phyloP scores from a whole-genome alignment of 345 rosid species.

The Mangifera indica region DNA sequence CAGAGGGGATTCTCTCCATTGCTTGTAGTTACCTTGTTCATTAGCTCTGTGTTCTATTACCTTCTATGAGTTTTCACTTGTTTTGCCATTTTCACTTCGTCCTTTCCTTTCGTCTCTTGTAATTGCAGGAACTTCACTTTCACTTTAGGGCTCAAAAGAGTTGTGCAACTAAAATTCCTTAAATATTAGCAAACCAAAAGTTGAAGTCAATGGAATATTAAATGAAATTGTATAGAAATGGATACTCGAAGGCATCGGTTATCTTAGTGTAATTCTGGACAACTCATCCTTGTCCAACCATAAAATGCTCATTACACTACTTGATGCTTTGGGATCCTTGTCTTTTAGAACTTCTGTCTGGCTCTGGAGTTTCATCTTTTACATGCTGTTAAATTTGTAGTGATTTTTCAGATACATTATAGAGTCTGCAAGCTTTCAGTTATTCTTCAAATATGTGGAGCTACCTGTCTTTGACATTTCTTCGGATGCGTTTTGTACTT shows the following conservation, averaged over 20 bases:
- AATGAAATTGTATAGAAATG: neutral
- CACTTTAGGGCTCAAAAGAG: neutral
- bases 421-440: constrained; percentile 88
- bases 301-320: neutral
- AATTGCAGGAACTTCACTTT: neutral
- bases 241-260: neutral
- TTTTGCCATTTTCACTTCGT: neutral
- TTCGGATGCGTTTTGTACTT: constrained; percentile 96
- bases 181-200: neutral
- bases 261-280: neutral
- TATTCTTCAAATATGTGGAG: constrained; percentile 97
- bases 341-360: neutral
- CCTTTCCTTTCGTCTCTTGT: no score
- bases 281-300: neutral
- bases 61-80: neutral
- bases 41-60: neutral
- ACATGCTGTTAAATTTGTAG: constrained; percentile 45
- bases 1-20: neutral
- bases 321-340: constrained; percentile 10
- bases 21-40: neutral
- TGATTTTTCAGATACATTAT: constrained; percentile 80
- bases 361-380: constrained; percentile 23
- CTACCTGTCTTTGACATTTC: constrained; percentile 91
- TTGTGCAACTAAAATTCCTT: neutral
- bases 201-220: neutral